Evolutionary conservation across 805 yeast species (phyloP).

Genomic region (Lachancea cidri): DNA sequence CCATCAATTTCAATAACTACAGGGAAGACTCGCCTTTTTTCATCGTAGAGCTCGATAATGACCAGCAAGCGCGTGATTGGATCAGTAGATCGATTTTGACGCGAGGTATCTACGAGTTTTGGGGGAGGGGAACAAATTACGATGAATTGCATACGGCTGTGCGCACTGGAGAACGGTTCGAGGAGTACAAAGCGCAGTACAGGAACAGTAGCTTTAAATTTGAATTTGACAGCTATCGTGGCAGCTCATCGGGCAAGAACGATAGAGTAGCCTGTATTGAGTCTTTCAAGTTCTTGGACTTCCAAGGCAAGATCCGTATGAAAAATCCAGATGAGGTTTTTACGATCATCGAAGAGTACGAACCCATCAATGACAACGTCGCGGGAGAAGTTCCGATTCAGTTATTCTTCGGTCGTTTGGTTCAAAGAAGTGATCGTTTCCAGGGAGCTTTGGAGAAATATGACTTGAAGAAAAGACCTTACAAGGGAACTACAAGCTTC

Average conservation of each 20-base stretch:
- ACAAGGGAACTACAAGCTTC: conserved; percentile 94
- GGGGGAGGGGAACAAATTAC: conserved; percentile 63
- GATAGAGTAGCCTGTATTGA: conserved; percentile 60
- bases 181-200: conserved; percentile 28
- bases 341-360: conserved; percentile 71
- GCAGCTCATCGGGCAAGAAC: conserved; percentile 44
- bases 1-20: conserved; percentile 56
- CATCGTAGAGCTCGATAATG: conserved; percentile 59
- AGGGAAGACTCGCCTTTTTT: conserved; percentile 63
- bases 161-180: conserved; percentile 23
- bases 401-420: conserved; percentile 72
- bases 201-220: conserved; percentile 63
- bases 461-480: conserved; percentile 76
- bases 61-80: conserved; percentile 59
- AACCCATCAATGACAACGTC: conserved; percentile 38
- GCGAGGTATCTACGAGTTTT: conserved; percentile 70
- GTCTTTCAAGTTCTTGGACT: conserved; percentile 60
- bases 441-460: conserved; percentile 66
- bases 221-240: conserved; percentile 73
- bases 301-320: conserved; percentile 74
- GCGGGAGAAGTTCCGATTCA: conserved; percentile 46
- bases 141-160: conserved; percentile 52
- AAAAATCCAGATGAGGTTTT: conserved; percentile 69
- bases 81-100: conserved; percentile 64
- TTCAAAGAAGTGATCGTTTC: conserved; percentile 57